Conservation (phyloP, 2,329 filamentous ascomycete genomes). For the Akanthomyces lecanii region DNA sequence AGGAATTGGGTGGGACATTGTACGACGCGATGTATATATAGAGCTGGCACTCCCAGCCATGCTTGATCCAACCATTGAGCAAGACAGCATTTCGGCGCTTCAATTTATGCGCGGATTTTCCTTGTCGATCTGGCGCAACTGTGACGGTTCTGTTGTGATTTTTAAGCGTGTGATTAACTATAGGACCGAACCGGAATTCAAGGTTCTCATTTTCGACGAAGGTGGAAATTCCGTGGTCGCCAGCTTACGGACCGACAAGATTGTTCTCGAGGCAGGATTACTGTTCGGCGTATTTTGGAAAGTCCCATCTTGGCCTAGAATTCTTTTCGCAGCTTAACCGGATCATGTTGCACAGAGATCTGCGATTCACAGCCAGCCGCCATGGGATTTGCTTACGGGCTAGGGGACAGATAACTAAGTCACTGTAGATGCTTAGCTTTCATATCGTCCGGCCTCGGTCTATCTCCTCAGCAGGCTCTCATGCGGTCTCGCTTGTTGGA, state of each 20-base stretch:
- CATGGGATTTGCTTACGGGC: background rate
- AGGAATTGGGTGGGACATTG: conserved; percentile 23
- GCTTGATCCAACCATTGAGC: conserved; percentile 4
- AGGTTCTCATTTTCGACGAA: background rate
- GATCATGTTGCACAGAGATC: background rate
- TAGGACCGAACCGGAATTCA: background rate
- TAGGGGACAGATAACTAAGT: background rate
- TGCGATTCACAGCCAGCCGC: background rate
- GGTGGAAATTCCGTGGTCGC: no score
- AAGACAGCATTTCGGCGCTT: conserved; percentile 14
- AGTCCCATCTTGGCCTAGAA: background rate
- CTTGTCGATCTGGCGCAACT: background rate
- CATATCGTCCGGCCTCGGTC: background rate
- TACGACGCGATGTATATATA: conserved; percentile 34
- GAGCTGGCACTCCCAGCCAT: conserved; percentile 10
- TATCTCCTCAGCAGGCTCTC: no score
- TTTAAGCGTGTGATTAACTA: background rate
- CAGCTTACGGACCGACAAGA: background rate
- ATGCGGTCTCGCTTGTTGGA: no score
- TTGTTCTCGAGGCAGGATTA: no score
- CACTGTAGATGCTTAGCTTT: background rate
- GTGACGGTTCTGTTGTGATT: background rate
- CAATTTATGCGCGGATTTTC: conserved; percentile 13
- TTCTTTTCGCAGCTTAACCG: background rate
- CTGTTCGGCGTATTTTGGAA: background rate